Base-by-base conservation (phyloP, 2,329 filamentous ascomycete genomes). In the Fusarium falciforme region DNA sequence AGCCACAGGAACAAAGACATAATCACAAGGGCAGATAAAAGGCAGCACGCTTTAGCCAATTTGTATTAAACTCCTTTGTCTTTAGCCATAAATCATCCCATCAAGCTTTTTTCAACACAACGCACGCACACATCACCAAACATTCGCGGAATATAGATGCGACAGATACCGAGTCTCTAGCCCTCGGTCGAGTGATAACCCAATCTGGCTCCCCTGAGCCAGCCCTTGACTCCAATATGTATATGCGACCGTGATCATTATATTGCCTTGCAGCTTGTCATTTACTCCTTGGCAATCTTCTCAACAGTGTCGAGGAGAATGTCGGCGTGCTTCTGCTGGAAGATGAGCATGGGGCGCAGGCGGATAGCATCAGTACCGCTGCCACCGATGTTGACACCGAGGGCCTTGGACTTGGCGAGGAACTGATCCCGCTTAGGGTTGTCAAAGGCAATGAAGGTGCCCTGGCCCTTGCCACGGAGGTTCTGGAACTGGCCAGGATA, bases 391-490 rank as follows among this genome's bases (percentile, higher is more conserved):
- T 98, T 98, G 81, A 98, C 85, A 71, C 95, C 95, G 35, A 94
- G 86, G 8, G 84, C 85, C 91, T 97, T 98, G 72, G 93, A 94
- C 85, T 90, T 92, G 82, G 85, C 89, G 73, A 98, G 83, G 84
- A 98, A 93, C 80, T 93, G 90, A 80, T 98, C 94, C 68, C 95
- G 88, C 78, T 90, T 87, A 64, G 93, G 94, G 80, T 89, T 93
- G 83, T 98, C 95, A 87, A 95, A 98, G 60, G 95, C 95, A 80
- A 98, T 94, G 83, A 97, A 98, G 11, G 95, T 98, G 76, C 95
- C 95, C 85, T 93, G 93, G 59, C 93, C 93, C 86, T 97, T 94
- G 63, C 95, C 95, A 78, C 95, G 90, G 70, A 98, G 88, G 86
- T 97, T 96, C 80, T 90, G 85, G 83, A 98, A 92, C 82, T 96